Percentiles rank a stretch among this genome's conserved stretches.
These are phyloP conservation scores for Dysphania ambrosioides DNA, from an alignment of 148 eudicot genomes.

Conservation along the genomic window DNA sequence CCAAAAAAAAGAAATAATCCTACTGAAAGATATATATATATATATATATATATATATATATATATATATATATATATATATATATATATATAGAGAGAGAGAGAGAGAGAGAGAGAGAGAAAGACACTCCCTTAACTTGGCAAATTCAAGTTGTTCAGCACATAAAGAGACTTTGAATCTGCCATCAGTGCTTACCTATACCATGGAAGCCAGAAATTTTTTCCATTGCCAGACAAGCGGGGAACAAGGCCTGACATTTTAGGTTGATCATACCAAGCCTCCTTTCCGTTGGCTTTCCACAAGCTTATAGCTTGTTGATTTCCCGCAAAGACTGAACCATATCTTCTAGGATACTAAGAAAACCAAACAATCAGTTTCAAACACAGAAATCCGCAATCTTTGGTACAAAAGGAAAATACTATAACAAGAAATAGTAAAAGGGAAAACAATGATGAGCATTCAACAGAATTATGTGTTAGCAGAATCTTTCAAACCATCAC, in stretches of 20 bases:
- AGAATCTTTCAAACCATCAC: no score
- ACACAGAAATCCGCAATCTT: background rate
- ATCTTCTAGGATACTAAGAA: constrained; percentile 20
- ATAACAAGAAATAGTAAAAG: background rate
- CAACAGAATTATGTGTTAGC: no score
- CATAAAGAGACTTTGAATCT: background rate
- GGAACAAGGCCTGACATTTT: constrained; percentile 10
- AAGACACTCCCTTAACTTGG: no score
- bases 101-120: no score
- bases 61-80: no score
- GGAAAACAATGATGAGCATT: background rate
- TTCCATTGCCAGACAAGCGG: constrained; percentile 19
- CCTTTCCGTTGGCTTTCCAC: constrained; percentile 15
- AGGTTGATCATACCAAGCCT: constrained; percentile 16
- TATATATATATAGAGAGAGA: no score
- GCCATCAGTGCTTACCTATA: constrained; percentile 20
- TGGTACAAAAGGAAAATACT: background rate
- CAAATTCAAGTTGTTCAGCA: background rate
- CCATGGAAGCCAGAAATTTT: constrained; percentile 30
- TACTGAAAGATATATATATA: no score
- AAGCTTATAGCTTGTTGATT: constrained; percentile 14
- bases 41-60: no score
- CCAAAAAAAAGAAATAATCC: no score
- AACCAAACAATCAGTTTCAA: constrained; percentile 13
- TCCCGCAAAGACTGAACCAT: constrained; percentile 6